These are phyloP conservation scores for Penicillium paxilli DNA, from an alignment of 495 filamentous ascomycete genomes.

Conservation along the genomic window DNA sequence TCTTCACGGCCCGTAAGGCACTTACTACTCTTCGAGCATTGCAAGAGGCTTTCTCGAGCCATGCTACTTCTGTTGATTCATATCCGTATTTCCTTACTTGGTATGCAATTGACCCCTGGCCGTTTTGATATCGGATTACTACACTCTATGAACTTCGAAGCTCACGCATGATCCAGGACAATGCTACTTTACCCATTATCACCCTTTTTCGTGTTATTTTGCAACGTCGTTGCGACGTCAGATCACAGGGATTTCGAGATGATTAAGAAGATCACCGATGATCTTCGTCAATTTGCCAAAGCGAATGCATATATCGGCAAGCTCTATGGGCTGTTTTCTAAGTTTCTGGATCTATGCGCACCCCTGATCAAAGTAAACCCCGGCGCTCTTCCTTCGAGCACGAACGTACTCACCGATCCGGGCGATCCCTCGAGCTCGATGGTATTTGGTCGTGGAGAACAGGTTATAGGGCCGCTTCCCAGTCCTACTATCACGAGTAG, in stretches of 20 bases:
- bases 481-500: conserved; percentile 1
- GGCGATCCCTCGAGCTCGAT: neutral
- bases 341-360: conserved; percentile 27
- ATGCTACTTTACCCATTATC: conserved; percentile 31
- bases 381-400: neutral
- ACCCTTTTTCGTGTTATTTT: conserved; percentile 36
- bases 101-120: conserved; percentile 5
- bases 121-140: too few relatives aligned
- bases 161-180: conserved; percentile 20
- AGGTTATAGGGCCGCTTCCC: neutral
- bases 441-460: conserved; percentile 5
- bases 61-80: conserved; percentile 17
- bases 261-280: conserved; percentile 28
- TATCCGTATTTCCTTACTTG: conserved; percentile 35
- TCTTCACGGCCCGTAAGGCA: conserved; percentile 26
- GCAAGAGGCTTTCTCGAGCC: conserved; percentile 20
- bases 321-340: conserved; percentile 29
- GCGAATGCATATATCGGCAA: conserved; percentile 27
- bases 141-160: neutral
- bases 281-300: conserved; percentile 25
- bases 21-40: conserved; percentile 22
- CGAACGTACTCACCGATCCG: neutral
- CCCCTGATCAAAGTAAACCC: conserved; percentile 17
- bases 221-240: conserved; percentile 34
- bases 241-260: conserved; percentile 29